Conservation (phyloP, 768 basidiomycete species). For the Pilatotrama ljubarskyi region DNA sequence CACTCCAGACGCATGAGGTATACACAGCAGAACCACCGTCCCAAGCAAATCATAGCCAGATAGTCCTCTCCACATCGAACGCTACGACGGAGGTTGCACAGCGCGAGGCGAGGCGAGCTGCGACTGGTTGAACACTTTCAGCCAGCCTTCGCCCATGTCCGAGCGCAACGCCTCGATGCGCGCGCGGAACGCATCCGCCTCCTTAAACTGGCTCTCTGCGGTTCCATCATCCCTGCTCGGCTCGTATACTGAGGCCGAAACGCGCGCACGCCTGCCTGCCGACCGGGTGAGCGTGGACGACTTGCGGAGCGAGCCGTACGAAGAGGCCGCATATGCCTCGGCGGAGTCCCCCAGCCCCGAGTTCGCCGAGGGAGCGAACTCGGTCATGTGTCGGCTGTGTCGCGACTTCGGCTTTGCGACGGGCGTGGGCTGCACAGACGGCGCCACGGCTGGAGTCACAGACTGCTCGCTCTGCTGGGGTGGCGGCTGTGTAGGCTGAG, state of each 20-base stretch:
- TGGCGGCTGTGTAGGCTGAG: neutral
- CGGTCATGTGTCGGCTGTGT: constrained; percentile 54
- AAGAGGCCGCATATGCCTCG: constrained; percentile 7
- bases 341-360: constrained; percentile 15
- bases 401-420: constrained; percentile 31
- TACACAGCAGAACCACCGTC: neutral
- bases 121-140: constrained; percentile 80
- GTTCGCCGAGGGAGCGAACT: constrained; percentile 36
- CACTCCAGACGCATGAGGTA: constrained; percentile 18
- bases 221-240: constrained; percentile 32
- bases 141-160: constrained; percentile 89
- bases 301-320: constrained; percentile 23
- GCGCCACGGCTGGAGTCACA: constrained; percentile 4
- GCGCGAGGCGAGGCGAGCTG: constrained; percentile 32
- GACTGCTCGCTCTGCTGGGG: neutral
- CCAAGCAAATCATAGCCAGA: neutral
- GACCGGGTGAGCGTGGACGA: constrained; percentile 40
- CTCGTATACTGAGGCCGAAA: constrained; percentile 67
- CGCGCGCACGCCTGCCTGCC: constrained; percentile 49
- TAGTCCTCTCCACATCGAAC: neutral
- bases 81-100: constrained; percentile 1
- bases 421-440: constrained; percentile 24
- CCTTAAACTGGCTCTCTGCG: constrained; percentile 38
- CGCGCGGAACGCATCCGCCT: constrained; percentile 72
- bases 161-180: constrained; percentile 79